Evolutionary conservation across 495 filamentous ascomycete species (phyloP).

Genomic region (Hypoxylon intermedium): DNA sequence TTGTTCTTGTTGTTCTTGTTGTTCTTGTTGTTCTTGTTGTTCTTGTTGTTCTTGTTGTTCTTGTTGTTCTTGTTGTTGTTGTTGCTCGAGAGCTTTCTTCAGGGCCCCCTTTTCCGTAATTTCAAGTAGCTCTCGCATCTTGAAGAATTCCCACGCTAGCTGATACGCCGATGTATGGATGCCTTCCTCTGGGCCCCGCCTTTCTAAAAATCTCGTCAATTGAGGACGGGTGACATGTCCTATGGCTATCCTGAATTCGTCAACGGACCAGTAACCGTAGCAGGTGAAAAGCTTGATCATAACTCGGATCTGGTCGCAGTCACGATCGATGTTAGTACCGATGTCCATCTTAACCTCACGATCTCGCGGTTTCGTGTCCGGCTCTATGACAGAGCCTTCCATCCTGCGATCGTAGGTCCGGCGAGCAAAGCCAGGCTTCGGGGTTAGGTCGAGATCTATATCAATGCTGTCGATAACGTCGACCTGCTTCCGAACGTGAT

Average conservation of each 20-base stretch:
- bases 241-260: background rate
- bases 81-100: background rate
- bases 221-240: background rate
- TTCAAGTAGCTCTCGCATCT: conserved; percentile 3
- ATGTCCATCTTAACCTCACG: background rate
- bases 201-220: background rate
- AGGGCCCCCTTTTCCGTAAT: background rate
- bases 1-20: no score
- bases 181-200: background rate
- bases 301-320: conserved; percentile 12
- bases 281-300: conserved; percentile 3
- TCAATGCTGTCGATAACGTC: background rate
- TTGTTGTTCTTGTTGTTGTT: no score
- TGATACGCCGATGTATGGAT: background rate
- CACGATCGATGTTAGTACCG: background rate
- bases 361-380: background rate
- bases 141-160: conserved; percentile 5
- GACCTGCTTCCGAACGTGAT: background rate
- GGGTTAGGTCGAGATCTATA: background rate
- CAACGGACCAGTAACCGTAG: background rate
- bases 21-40: no score
- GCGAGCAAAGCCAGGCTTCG: background rate
- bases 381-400: background rate
- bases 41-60: no score
- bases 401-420: background rate